Percentiles rank a stretch among this genome's conserved stretches.
These are phyloP conservation scores for Nakaseomyces delphensis DNA, from an alignment of 1,139 yeast genomes.

Conservation along the genomic window DNA sequence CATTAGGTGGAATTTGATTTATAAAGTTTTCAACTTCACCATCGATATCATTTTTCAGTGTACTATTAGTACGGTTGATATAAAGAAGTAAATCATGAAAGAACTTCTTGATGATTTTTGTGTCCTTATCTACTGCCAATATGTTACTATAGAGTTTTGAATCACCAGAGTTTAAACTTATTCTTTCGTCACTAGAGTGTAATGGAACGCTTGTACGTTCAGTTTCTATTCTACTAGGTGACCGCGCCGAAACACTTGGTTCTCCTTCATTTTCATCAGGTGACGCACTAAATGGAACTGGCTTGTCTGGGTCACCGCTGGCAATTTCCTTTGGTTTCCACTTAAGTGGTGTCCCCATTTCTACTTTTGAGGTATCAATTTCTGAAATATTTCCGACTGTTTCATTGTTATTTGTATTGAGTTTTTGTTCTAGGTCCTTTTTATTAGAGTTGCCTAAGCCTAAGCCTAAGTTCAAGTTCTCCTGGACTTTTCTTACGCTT, in stretches of 20 bases:
- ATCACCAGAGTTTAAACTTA: neutral
- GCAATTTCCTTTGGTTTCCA: neutral
- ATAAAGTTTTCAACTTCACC: conserved; percentile 58
- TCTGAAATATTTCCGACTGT: neutral
- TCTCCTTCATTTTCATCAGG: neutral
- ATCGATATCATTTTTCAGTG: conserved; percentile 47
- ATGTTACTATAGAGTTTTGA: neutral
- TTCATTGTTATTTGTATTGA: neutral
- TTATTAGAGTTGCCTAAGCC: conserved; percentile 6
- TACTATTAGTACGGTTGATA: conserved; percentile 23
- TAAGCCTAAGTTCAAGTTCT: neutral
- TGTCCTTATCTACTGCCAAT: conserved; percentile 12
- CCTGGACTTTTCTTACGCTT: too few species aligned
- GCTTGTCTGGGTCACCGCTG: neutral
- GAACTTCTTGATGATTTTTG: conserved; percentile 16
- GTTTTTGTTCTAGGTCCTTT: neutral
- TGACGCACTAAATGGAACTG: neutral
- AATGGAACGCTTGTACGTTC: too few species aligned
- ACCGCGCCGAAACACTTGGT: too few species aligned
- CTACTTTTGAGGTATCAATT: neutral
- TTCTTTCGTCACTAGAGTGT: neutral
- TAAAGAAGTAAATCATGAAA: conserved; percentile 24
- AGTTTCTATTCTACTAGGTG: too few species aligned
- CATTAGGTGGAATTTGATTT: conserved; percentile 60
- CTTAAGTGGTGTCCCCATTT: conserved; percentile 6